Evolutionary conservation across 495 filamentous ascomycete species (phyloP), one percentile per base, ranked within the genome.

Genomic region (Recurvomyces mirabilis): DNA sequence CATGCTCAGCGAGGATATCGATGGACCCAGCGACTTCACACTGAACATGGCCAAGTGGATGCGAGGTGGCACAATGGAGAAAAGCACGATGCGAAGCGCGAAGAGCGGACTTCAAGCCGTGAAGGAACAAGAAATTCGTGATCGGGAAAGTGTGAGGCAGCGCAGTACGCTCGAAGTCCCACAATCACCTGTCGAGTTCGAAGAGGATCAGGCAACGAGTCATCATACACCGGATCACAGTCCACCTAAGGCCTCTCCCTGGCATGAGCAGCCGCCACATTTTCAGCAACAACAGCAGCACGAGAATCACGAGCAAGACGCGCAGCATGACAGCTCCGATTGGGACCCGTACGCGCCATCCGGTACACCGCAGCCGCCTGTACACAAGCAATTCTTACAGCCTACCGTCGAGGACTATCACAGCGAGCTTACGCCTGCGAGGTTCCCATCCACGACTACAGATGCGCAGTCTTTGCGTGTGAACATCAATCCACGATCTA

Each of bases 21-120:
- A 60, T 30, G 61, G 61, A 21, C 61, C 61, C 6, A 57, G 56
- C 42, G 61, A 64, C 47, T 64, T 64, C 41, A 64, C 61, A 10
- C 41, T 51, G 43, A 62, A 64, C 43, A 59, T 64, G 56, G 57
- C 47, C 7, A 48, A 43, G 30, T 64, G 58, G 57, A 62, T 64
- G 60, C 43, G 44, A 15, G 41, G 51, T n/a, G 51, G 41, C 11
- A 46, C 41, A 19, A 7, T 38, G 31, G 40, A 20, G 7, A 51
- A 39, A 17, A 41, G 47, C 36, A 46, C 51, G 5, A 19, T 33
- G 18, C 29, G 31, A 31, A 44, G 46, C 17, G 34, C 34, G 15
- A 7, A 17, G 14, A 35, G 14, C n/a, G 33, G 24, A 0, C 10
- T 47, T 38, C 17, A 19, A 1, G 38, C 29, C 18, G 20, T 40